These are phyloP conservation scores for Aspergillus melleus DNA, from an alignment of 2,329 filamentous ascomycete species.

Conservation along the genomic window DNA sequence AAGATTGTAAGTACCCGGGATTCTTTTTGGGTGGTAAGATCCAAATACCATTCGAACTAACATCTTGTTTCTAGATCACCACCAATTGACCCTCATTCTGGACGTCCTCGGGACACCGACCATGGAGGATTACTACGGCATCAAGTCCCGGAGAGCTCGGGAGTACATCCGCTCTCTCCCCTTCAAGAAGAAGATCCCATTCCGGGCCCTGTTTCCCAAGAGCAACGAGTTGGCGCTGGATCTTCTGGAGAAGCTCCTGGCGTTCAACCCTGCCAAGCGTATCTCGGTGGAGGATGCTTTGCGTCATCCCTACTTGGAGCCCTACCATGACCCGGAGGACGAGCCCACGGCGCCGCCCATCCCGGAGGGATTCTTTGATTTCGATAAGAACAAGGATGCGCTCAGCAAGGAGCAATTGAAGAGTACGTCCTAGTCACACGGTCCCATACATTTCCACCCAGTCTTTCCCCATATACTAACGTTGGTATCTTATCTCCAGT, in stretches of 20 bases:
- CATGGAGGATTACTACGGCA: constrained; percentile 99
- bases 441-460: no score
- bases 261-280: constrained; percentile 98
- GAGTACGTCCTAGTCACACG: constrained; percentile 58
- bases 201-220: constrained; percentile 96
- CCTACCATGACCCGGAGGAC: constrained; percentile 97
- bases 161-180: constrained; percentile 98
- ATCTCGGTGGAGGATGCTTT: constrained; percentile 97
- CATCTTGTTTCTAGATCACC: constrained; percentile 67
- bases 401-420: constrained; percentile 98
- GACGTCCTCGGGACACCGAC: constrained; percentile 97
- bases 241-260: constrained; percentile 89
- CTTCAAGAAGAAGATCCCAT: constrained; percentile 99
- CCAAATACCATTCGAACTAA: background rate
- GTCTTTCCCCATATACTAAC: constrained; percentile 16
- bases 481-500: constrained; percentile 38
- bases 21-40: background rate
- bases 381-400: constrained; percentile 99
- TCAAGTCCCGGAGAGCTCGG: constrained; percentile 94
- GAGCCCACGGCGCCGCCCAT: constrained; percentile 96
- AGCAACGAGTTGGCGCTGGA: constrained; percentile 97
- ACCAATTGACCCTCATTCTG: constrained; percentile 94
- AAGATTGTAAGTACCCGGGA: constrained; percentile 73
- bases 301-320: constrained; percentile 96
- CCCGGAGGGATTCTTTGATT: constrained; percentile 98